Conservation (phyloP, 1,284 basidiomycete genomes). For the Tilletia indica region DNA sequence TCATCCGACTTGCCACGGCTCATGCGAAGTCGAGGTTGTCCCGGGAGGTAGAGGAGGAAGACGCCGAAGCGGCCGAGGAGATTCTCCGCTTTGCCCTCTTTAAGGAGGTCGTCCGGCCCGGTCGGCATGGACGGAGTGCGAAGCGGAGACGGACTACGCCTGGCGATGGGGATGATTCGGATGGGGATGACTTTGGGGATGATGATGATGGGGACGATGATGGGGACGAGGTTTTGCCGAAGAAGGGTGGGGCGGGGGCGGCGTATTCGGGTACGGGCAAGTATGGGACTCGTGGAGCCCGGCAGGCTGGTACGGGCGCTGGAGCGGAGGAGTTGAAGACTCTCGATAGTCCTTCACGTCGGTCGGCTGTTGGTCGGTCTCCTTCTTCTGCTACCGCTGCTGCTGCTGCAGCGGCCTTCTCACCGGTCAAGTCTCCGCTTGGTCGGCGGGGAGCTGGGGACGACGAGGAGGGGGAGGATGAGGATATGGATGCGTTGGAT, state of each 20-base stretch:
- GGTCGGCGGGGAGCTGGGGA: conserved; percentile 33
- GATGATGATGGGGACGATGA: conserved; percentile 29
- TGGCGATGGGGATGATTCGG: conserved; percentile 57
- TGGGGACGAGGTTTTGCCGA: background rate
- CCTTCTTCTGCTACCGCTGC: conserved; percentile 34
- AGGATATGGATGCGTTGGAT: conserved; percentile 31
- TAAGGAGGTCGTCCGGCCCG: conserved; percentile 82
- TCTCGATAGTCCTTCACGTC: conserved; percentile 32
- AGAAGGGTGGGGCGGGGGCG: background rate
- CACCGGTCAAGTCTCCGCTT: conserved; percentile 2
- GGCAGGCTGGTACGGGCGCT: conserved; percentile 57
- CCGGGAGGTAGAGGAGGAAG: conserved; percentile 75
- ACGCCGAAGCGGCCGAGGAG: conserved; percentile 87
- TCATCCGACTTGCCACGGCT: conserved; percentile 95
- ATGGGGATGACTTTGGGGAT: conserved; percentile 26
- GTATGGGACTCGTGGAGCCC: conserved; percentile 60
- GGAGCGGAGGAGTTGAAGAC: background rate
- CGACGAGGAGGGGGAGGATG: conserved; percentile 30
- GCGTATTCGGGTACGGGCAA: conserved; percentile 65
- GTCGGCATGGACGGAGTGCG: conserved; percentile 58
- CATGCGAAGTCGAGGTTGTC: conserved; percentile 95
- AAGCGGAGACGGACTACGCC: conserved; percentile 56
- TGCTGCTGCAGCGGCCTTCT: conserved; percentile 19
- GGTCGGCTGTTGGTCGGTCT: conserved; percentile 44
- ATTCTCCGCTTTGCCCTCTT: conserved; percentile 96